Evolutionary conservation across 805 yeast genomes (phyloP).

Genomic region (Kregervanrija fluxuum): DNA sequence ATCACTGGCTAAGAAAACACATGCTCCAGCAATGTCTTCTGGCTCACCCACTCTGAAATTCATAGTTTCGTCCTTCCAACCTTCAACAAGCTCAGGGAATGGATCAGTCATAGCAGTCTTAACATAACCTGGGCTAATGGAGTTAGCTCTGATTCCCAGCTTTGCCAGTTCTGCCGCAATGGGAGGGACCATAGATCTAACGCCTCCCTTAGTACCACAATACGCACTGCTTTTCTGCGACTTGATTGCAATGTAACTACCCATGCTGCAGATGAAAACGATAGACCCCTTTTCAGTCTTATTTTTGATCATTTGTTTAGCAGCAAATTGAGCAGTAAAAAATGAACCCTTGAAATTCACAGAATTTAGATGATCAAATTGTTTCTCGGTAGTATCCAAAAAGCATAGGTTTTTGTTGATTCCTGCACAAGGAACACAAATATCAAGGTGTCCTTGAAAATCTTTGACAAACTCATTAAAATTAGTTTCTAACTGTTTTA

Average conservation of each 20-base stretch:
- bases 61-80: constrained; percentile 51
- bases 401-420: no score
- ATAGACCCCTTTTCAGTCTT: constrained; percentile 73
- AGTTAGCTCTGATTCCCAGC: constrained; percentile 75
- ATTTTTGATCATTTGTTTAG: no score
- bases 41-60: constrained; percentile 71
- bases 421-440: no score
- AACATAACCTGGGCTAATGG: constrained; percentile 83
- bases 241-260: constrained; percentile 78
- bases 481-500: no score
- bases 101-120: constrained; percentile 57
- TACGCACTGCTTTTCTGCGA: constrained; percentile 85
- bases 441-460: no score
- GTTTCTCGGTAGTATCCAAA: no score
- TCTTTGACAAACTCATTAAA: no score
- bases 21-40: constrained; percentile 72
- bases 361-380: no score
- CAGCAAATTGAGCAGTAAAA: no score
- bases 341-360: constrained; percentile 64
- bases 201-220: constrained; percentile 83
- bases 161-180: constrained; percentile 87
- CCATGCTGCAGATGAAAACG: constrained; percentile 82
- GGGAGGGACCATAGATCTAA: constrained; percentile 66
- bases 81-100: constrained; percentile 34
- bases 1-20: constrained; percentile 70